Evolutionary conservation across 2,329 filamentous ascomycete species (phyloP).

Genomic region (Nectriaceae sp.): DNA sequence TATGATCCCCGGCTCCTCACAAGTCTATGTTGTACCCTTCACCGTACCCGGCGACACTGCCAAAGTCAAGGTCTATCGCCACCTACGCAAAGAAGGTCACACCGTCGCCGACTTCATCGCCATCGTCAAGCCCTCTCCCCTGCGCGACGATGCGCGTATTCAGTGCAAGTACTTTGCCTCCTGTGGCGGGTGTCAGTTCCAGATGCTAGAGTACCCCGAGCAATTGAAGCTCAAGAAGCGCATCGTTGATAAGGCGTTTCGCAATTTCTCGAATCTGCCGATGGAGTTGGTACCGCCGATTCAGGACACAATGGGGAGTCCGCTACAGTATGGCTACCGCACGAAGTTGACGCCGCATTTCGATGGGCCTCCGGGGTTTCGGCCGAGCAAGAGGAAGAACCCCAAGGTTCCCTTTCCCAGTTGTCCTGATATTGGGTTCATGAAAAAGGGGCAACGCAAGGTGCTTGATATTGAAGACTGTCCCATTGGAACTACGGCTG

Average conservation of each 20-base stretch:
- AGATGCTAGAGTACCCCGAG: slow-evolving; percentile 89
- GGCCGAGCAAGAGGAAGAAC: slow-evolving; percentile 51
- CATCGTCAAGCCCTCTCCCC: slow-evolving; percentile 70
- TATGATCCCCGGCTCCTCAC: slow-evolving; percentile 61
- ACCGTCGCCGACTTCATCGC: slow-evolving; percentile 81
- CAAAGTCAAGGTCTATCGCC: slow-evolving; percentile 76
- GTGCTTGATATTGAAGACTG: slow-evolving; percentile 97
- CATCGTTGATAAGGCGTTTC: slow-evolving; percentile 89
- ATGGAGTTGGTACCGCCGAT: slow-evolving; percentile 74
- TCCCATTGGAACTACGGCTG: slow-evolving; percentile 86
- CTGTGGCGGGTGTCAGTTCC: slow-evolving; percentile 94
- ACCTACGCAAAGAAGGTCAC: slow-evolving; percentile 66
- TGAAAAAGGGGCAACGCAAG: slow-evolving; percentile 75
- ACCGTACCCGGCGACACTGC: slow-evolving; percentile 81
- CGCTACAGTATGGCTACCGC: slow-evolving; percentile 88
- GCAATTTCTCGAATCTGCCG: slow-evolving; percentile 83
- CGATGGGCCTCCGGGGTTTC: slow-evolving; percentile 67
- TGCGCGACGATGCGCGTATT: slow-evolving; percentile 76
- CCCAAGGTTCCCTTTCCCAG: slow-evolving; percentile 52
- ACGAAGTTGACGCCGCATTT: slow-evolving; percentile 98
- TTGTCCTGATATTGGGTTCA: slow-evolving; percentile 85
- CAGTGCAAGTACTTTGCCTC: slow-evolving; percentile 83
- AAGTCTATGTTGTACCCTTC: slow-evolving; percentile 87
- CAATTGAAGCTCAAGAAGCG: slow-evolving; percentile 83
- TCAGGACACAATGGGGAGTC: slow-evolving; percentile 84